Conservation (phyloP, 1,139 yeast species). For the Nakaseomyces kungkrabaensis region DNA sequence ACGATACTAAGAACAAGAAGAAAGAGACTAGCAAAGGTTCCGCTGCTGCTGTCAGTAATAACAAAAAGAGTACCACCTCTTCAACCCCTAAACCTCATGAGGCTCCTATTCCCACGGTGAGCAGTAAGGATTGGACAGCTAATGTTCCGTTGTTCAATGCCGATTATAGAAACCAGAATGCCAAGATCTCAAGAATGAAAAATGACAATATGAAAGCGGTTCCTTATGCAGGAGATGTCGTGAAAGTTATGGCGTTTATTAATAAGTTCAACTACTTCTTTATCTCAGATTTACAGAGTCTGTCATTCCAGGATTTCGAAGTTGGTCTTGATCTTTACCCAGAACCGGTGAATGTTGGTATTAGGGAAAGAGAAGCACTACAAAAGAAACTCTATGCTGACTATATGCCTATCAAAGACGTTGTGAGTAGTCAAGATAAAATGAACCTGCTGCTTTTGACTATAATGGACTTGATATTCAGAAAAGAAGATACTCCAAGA, state of each 20-base stretch:
- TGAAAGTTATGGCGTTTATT: slow-evolving; percentile 36
- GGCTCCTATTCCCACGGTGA: background rate
- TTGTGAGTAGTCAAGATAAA: slow-evolving; percentile 24
- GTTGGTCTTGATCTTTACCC: slow-evolving; percentile 37
- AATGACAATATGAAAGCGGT: slow-evolving; percentile 29
- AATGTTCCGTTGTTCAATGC: slow-evolving; percentile 19
- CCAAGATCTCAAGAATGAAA: slow-evolving; percentile 24
- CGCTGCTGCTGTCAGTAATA: background rate
- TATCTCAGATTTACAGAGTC: slow-evolving; percentile 29
- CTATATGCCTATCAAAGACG: slow-evolving; percentile 20
- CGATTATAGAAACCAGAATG: slow-evolving; percentile 23
- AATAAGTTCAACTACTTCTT: slow-evolving; percentile 35
- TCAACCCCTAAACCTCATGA: background rate
- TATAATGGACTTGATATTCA: slow-evolving; percentile 20
- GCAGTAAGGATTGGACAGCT: slow-evolving; percentile 18
- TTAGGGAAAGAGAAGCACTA: slow-evolving; percentile 9
- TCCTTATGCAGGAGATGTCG: slow-evolving; percentile 39
- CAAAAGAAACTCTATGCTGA: slow-evolving; percentile 19
- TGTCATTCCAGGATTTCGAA: slow-evolving; percentile 42
- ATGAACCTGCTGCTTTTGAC: slow-evolving; percentile 24
- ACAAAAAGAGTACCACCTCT: background rate
- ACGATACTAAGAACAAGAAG: background rate
- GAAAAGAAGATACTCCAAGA: slow-evolving; percentile 15
- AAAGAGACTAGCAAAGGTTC: background rate
- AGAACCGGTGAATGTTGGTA: slow-evolving; percentile 8